A percentile compares a stretch with the other conserved stretches of the same genome.
Conservation (phyloP, 2,329 filamentous ascomycete genomes). For the Pseudonectria buxi region DNA sequence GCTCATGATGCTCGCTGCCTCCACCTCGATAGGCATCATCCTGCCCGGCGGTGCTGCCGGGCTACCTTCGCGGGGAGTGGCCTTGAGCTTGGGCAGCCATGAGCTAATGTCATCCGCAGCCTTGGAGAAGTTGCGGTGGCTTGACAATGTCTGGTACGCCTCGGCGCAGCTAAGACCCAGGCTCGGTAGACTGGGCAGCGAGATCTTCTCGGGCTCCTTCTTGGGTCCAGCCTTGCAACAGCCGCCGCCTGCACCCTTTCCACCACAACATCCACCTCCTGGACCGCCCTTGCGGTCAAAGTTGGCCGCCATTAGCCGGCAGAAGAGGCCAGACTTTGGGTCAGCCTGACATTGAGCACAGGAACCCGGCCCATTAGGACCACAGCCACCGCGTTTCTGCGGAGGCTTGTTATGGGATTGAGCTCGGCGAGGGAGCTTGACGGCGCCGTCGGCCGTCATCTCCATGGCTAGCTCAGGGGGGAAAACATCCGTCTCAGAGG, state of each 20-base stretch:
- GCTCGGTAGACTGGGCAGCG: constrained; percentile 32
- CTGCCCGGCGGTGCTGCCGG: constrained; percentile 28
- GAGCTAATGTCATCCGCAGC: constrained; percentile 67
- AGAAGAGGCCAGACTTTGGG: constrained; percentile 76
- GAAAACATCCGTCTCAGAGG: constrained; percentile 54
- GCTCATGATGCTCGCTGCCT: constrained; percentile 78
- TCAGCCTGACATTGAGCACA: constrained; percentile 73
- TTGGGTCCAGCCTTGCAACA: constrained; percentile 50
- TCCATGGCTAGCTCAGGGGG: constrained; percentile 48
- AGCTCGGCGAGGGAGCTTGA: constrained; percentile 49
- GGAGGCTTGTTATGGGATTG: constrained; percentile 21
- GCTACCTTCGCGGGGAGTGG: constrained; percentile 36
- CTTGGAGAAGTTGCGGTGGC: constrained; percentile 67
- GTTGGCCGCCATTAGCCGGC: constrained; percentile 68
- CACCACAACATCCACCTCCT: constrained; percentile 55
- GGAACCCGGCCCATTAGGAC: constrained; percentile 66
- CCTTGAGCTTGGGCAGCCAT: constrained; percentile 68
- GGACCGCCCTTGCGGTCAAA: constrained; percentile 38
- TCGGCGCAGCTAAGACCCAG: constrained; percentile 68
- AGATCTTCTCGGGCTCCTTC: constrained; percentile 26
- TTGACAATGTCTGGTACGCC: constrained; percentile 70
- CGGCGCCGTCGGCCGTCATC: constrained; percentile 51
- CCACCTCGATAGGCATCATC: constrained; percentile 64
- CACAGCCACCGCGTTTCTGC: constrained; percentile 36
- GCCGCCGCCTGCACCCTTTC: constrained; percentile 50